Base-by-base conservation (phyloP, 2,329 filamentous ascomycete genomes). In the Macrophomina pseudophaseolina region DNA sequence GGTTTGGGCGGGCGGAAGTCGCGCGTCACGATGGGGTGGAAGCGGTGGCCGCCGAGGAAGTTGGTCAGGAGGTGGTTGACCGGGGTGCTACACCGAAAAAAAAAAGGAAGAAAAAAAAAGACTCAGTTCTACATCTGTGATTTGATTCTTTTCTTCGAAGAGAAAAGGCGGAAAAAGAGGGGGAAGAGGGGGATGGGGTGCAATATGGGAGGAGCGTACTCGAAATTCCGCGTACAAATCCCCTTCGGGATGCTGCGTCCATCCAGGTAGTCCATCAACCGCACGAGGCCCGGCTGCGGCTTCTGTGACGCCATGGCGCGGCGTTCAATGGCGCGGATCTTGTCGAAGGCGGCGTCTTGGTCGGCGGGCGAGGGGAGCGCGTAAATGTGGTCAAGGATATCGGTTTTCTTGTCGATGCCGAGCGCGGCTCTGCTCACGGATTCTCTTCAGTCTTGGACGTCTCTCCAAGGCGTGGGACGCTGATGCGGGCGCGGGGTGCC, bases 221-320 rank as follows among this genome's bases (percentile, higher is more conserved):
- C 92, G 74, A 97, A 98, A 81, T 99, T 98, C 74, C 95, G 87
- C 2, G 95, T 98, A 80, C 94, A 97, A 70, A 98, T 93, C 16
- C 87, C 94, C 78, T 96, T 95, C 71, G 83, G 87, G 38, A 97
- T 77, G 5, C 80, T 78, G 33, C 85, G 85, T 6, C 79, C 74
- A 73, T 95, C 89, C 18, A 98, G 87, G 76, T 95, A 97, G 66
- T 87, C 80, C 91, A 98, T 97, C 62, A 99, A 84, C 33, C 84
- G 78, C 1, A 85, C 80, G 3, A 98, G 87, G 1, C 94, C 94
- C 0, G 92, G 89, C 77, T 97, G 94, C 2, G 94, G 90, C 40
- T 88, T 83, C 78, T 98, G 95, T 11, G 85, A 80, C 38, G 82
- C 79, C 94, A 98, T 97, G 68, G 93, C 93, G 46, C 82, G 81